Evolutionary conservation across 768 basidiomycete genomes (phyloP).

Genomic region (Mycena indigotica): DNA sequence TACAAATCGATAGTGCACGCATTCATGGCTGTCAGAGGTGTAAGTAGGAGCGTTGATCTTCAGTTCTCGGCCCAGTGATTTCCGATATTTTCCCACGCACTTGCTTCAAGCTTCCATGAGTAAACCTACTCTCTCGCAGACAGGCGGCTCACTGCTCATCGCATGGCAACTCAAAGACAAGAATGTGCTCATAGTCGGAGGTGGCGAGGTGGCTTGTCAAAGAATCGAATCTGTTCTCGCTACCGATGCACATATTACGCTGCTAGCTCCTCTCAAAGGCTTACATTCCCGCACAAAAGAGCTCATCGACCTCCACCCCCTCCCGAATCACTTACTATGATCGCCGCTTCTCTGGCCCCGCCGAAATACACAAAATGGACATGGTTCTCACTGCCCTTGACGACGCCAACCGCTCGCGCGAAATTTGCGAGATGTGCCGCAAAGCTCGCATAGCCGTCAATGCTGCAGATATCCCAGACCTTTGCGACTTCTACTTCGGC

Average conservation of each 20-base stretch:
- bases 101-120: too few relatives aligned
- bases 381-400: conserved; percentile 96
- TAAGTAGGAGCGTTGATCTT: too few relatives aligned
- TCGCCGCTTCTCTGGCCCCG: conserved; percentile 62
- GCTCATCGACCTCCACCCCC: conserved; percentile 50
- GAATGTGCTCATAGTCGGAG: conserved; percentile 88
- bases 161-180: conserved; percentile 92
- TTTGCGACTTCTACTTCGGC: conserved; percentile 99
- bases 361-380: conserved; percentile 70
- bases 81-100: too few relatives aligned
- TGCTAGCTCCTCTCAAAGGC: conserved; percentile 72
- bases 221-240: conserved; percentile 84
- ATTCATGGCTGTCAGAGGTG: too few relatives aligned
- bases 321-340: conserved; percentile 70
- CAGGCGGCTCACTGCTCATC: conserved; percentile 80
- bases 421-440: conserved; percentile 74
- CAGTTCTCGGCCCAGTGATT: too few relatives aligned
- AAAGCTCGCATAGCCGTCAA: conserved; percentile 81
- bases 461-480: conserved; percentile 92
- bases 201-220: conserved; percentile 88
- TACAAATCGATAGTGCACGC: too few relatives aligned
- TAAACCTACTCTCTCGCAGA: conserved; percentile 27
- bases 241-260: conserved; percentile 75
- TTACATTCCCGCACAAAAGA: conserved; percentile 61
- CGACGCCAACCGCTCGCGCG: conserved; percentile 67